Percentiles rank a stretch among this genome's conserved stretches.
phyloP scores from a whole-genome alignment of 306 rosid species.

The Purshia tridentata region DNA sequence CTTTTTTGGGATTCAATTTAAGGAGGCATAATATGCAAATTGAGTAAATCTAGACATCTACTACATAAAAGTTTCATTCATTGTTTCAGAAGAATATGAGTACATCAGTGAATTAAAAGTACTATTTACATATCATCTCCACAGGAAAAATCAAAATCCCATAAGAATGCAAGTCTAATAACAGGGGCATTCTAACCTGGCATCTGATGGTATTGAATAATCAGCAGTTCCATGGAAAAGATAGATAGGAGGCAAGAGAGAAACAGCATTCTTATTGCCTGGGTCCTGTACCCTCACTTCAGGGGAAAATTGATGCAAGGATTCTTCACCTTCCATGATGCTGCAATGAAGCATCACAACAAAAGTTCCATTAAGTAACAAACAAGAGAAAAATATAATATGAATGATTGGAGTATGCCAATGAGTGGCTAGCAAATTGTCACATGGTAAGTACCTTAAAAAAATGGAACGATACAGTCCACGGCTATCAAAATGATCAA shows the following conservation, averaged over 20 bases:
- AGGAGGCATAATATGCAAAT: neutral
- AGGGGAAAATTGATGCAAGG: constrained; percentile 69
- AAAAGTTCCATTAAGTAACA: neutral
- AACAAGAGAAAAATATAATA: neutral
- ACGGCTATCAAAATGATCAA: constrained; percentile 78
- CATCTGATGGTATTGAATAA: constrained; percentile 76
- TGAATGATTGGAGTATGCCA: neutral
- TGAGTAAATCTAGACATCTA: neutral
- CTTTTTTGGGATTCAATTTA: neutral
- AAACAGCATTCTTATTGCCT: constrained; percentile 41
- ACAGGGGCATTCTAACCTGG: constrained; percentile 59
- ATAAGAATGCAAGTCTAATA: neutral
- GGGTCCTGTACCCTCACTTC: constrained; percentile 67
- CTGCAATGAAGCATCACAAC: constrained; percentile 36
- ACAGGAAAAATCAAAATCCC: neutral
- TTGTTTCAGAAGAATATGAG: neutral
- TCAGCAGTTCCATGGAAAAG: constrained; percentile 91
- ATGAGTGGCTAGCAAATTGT: constrained; percentile 13
- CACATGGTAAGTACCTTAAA: constrained; percentile 55
- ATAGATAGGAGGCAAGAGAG: constrained; percentile 62
- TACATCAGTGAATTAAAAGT: neutral
- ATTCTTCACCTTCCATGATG: constrained; percentile 92
- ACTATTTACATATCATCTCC: neutral
- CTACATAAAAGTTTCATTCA: neutral
- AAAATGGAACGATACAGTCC: constrained; percentile 86